Base-by-base conservation (phyloP, 2,329 filamentous ascomycete genomes). In the Diaporthe vexans region DNA sequence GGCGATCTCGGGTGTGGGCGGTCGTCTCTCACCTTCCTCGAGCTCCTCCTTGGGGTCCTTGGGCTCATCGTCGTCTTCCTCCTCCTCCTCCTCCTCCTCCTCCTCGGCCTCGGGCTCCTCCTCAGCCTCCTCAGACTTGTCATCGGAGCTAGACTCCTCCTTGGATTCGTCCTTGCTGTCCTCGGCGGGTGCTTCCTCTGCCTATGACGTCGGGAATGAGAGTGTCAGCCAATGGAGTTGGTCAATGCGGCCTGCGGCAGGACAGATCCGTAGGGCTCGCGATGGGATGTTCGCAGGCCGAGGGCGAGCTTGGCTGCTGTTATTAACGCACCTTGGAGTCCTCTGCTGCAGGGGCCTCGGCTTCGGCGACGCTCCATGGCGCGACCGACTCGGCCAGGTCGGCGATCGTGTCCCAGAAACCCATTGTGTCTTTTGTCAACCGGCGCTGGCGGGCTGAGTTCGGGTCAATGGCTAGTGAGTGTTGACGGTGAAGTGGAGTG, bases 41-140 rank as follows among this genome's bases (percentile, higher is more conserved):
- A 98, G 86, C 84, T 91, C 90, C 76, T 95, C 94, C 90, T 97
- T 97, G 80, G 93, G 92, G 84, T 98, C 96, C 79, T 93, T 92
- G 76, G 91, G 87, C 87, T 97, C 94, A 77, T 95, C 93, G 76
- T 95, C 92, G 76, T 95, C 93, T 76, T 96, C 94, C 70, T 97
- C 94, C 75, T 95, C 93, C 48, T 93, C 92, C 46, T 93, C 92
- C 57, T 93, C 93, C 35, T 92, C 93, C 57, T 92, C 46, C n/a
- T 48, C 91, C 43, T 90, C 91, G 48, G 89, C 91, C 35, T 88
- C 91, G 3, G 57, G 29, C 65, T 76, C 75, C 21, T 75, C 75
- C 37, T 72, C 72, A 11, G 59, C 86, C 79, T 81, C 83, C 68
- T 83, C 79, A 72, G 81, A 77, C 68, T 85, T 80, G 81, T 89